These are phyloP conservation scores for Balakata baccata DNA, from an alignment of 345 rosid genomes.

Conservation along the genomic window DNA sequence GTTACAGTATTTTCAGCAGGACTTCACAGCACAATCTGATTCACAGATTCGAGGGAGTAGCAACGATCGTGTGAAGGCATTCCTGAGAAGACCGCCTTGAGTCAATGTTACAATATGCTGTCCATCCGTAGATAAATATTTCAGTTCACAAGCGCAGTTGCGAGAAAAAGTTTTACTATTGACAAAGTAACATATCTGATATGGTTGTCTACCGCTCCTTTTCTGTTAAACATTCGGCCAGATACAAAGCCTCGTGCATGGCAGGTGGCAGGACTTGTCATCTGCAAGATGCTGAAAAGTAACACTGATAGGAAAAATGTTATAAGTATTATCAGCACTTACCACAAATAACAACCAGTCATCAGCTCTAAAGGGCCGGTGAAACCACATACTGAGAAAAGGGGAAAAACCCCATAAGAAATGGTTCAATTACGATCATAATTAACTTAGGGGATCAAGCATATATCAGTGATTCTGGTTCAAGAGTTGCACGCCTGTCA, in stretches of 20 bases:
- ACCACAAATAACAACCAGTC: constrained; percentile 91
- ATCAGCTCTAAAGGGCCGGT: constrained; percentile 76
- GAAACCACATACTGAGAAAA: constrained; percentile 81
- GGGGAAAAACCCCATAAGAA: neutral
- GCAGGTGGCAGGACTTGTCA: constrained; percentile 55
- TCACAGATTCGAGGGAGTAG: constrained; percentile 65
- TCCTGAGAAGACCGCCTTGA: constrained; percentile 81
- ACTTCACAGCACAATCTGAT: neutral
- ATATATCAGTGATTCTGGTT: neutral
- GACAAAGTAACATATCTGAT: no score
- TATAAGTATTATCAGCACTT: constrained; percentile 19
- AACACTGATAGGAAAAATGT: neutral
- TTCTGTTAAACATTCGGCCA: constrained; percentile 70
- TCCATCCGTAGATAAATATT: constrained; percentile 1
- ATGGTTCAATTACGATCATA: neutral
- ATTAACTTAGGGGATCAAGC: no score
- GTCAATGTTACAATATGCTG: constrained; percentile 74
- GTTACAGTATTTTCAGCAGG: neutral
- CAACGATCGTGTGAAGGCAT: constrained; percentile 32
- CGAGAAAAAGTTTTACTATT: no score
- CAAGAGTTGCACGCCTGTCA: neutral
- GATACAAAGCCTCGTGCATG: constrained; percentile 68
- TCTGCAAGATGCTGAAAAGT: constrained; percentile 34
- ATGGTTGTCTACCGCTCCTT: constrained; percentile 61
- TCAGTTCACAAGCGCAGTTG: neutral